Conservation (phyloP, 345 rosid species). For the Syzygium aromaticum region DNA sequence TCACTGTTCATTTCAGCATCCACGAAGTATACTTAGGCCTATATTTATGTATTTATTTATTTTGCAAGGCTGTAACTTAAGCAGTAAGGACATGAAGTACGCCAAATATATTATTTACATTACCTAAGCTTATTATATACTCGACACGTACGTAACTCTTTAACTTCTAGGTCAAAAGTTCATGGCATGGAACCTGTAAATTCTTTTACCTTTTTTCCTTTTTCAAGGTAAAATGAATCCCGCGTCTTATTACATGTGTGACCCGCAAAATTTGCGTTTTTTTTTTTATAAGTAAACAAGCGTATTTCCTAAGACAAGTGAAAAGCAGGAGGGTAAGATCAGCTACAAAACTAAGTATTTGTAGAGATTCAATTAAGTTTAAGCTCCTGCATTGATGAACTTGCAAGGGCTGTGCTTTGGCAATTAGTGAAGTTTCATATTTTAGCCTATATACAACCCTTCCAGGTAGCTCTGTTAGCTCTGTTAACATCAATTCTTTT, state of each 20-base stretch:
- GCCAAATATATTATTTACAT: background rate
- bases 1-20: background rate
- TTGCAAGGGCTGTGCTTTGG: background rate
- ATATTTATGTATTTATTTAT: background rate
- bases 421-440: background rate
- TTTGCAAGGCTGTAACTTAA: background rate
- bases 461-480: background rate
- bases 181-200: background rate
- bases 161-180: background rate
- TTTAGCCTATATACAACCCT: background rate
- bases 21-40: background rate
- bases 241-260: background rate
- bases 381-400: background rate
- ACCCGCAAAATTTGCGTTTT: background rate
- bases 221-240: background rate
- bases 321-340: background rate
- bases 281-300: background rate
- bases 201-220: background rate
- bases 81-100: background rate
- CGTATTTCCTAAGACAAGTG: background rate
- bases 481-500: background rate
- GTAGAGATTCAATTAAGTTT: background rate
- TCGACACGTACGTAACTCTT: background rate
- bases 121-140: background rate
- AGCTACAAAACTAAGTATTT: background rate